These are phyloP conservation scores for Nemophila menziesii DNA, from an alignment of 257 asterid species.

Conservation along the genomic window DNA sequence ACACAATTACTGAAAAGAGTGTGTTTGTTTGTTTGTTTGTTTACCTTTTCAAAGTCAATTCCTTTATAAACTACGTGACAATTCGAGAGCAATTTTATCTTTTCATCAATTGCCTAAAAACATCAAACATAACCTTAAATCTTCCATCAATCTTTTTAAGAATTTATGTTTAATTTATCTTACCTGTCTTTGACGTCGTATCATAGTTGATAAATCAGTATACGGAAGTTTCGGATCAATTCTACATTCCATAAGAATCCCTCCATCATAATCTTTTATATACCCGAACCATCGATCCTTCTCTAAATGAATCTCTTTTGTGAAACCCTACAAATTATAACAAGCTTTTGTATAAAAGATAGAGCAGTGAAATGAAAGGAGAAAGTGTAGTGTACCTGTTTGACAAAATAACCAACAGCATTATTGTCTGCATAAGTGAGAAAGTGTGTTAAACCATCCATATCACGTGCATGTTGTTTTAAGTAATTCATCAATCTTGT, in stretches of 20 bases:
- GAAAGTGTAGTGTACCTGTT: constrained; percentile 49
- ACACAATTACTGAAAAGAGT: not conserved
- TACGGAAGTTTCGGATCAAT: constrained; percentile 96
- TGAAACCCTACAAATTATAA: constrained; percentile 60
- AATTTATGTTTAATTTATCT: constrained; percentile 6
- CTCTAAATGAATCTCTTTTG: constrained; percentile 90
- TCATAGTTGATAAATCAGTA: constrained; percentile 93
- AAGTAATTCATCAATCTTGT: constrained; percentile 97
- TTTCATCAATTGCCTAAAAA: constrained; percentile 91
- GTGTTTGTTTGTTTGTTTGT: too few species aligned
- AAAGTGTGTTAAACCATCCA: constrained; percentile 86
- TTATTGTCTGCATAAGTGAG: constrained; percentile 98
- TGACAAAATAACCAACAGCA: constrained; percentile 98
- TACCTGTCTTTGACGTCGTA: constrained; percentile 95
- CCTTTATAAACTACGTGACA: constrained; percentile 92
- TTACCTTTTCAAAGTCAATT: constrained; percentile 97
- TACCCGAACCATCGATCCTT: constrained; percentile 88
- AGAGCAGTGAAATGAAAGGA: constrained; percentile 7
- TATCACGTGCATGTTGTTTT: constrained; percentile 95
- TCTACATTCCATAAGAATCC: constrained; percentile 96
- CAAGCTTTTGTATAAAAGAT: not conserved
- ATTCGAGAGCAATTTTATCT: constrained; percentile 88
- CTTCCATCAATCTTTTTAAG: not conserved
- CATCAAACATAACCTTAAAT: constrained; percentile 1
- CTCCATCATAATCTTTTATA: constrained; percentile 96